Base-by-base conservation (phyloP, 164 flowering plant species). In the Litsea cubeba region DNA sequence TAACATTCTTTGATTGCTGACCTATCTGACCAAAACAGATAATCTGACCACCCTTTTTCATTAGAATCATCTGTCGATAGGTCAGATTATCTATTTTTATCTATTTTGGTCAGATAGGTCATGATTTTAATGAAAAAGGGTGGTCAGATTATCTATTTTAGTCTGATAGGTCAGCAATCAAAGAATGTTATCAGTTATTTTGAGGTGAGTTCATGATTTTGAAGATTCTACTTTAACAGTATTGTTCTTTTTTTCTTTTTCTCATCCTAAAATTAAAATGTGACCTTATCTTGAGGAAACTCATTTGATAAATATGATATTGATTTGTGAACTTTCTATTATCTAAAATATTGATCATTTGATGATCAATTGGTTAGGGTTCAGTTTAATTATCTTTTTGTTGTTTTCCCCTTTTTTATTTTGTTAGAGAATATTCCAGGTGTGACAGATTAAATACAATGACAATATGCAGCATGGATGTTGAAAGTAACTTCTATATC, bases 81-180 rank as follows among this genome's bases (percentile, higher is more conserved):
- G 25, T 24, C 26, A 25, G 26, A 25, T 25, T 25, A 25, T 25
- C 26, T n/a, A n/a, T n/a, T n/a, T n/a, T n/a, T n/a, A n/a, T n/a
- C n/a, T 25, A 25, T 25, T 25, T 25, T 25, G 26, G 26, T 25
- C 26, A 25, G 26, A 25, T 25, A 25, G 26, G 26, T 25, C 26
- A 26, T 88, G 76, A 70, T 90, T 75, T 74, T 90, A 51, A 46
- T 90, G 78, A 90, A 86, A 81, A 66, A 69, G 51, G 94, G 91
- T n/a, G 94, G 91, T 12, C 81, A 69, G 23, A 71, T 88, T 15
- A 86, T 88, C 67, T 90, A 86, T 74, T 83, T 81, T 64, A 91
- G 94, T 74, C 82, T 84, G 3, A 40, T 90, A 50, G 94, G 94
- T 66, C 79, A 75, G 66, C 78, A 85, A 65, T 90, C 94, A 68